Percentiles rank a stretch among this genome's conserved stretches.
Evolutionary conservation across 1,139 yeast genomes (phyloP).

Genomic region (Nakaseomyces delphensis): DNA sequence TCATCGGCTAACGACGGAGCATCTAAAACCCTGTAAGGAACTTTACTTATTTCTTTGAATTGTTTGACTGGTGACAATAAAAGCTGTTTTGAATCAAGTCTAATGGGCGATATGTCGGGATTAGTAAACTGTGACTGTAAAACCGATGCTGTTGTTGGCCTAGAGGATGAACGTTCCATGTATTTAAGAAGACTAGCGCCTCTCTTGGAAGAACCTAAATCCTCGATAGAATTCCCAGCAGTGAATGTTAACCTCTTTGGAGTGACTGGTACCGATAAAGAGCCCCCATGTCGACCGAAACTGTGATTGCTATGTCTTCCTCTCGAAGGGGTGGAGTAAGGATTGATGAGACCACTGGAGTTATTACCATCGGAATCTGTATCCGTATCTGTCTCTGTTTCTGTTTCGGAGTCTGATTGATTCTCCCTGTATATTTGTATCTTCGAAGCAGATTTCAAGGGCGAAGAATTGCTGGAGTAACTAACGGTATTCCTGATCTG

Average conservation of each 20-base stretch:
- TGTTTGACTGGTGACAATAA: constrained; percentile 75
- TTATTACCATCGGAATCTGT: constrained; percentile 4
- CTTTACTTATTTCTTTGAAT: constrained; percentile 67
- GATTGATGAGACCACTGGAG: constrained; percentile 10
- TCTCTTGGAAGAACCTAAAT: constrained; percentile 10
- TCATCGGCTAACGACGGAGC: constrained; percentile 96
- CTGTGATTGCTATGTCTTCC: constrained; percentile 15
- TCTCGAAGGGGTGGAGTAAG: constrained; percentile 18
- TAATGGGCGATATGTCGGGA: constrained; percentile 67
- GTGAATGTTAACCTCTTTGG: constrained; percentile 26
- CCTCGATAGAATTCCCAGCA: constrained; percentile 2
- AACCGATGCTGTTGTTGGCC: constrained; percentile 48
- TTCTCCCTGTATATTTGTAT: constrained; percentile 3
- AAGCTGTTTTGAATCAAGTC: constrained; percentile 77
- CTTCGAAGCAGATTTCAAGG: not conserved
- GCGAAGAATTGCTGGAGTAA: not conserved
- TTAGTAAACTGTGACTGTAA: constrained; percentile 56
- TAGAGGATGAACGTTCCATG: constrained; percentile 55
- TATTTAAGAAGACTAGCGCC: constrained; percentile 57
- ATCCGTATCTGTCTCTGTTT: constrained; percentile 1
- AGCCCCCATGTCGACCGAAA: not conserved
- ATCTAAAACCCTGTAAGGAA: constrained; percentile 87
- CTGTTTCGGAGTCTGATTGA: constrained; percentile 3
- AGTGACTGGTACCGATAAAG: constrained; percentile 33
- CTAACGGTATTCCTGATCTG: constrained; percentile 23